These are phyloP conservation scores for Aphanocladium album DNA, from an alignment of 2,329 filamentous ascomycete genomes.

Conservation along the genomic window DNA sequence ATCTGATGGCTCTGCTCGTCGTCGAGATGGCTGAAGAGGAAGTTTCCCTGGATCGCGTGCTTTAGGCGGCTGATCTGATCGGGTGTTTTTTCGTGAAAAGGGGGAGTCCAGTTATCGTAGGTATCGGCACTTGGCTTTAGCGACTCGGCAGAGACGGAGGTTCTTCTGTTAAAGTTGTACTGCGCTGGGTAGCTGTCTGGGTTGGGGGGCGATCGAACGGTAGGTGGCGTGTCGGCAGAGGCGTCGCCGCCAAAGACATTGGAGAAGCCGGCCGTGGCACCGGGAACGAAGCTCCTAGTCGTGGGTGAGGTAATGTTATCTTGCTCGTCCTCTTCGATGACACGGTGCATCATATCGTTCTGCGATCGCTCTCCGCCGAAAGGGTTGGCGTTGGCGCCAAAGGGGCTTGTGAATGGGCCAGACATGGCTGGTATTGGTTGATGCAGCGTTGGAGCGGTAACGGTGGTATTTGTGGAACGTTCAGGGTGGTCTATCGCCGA, in stretches of 20 bases:
- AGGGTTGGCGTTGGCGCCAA: slow-evolving; percentile 64
- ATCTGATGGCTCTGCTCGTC: slow-evolving; percentile 88
- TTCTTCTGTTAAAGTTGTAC: slow-evolving; percentile 89
- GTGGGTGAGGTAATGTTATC: slow-evolving; percentile 73
- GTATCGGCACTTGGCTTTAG: slow-evolving; percentile 80
- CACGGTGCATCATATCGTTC: slow-evolving; percentile 39
- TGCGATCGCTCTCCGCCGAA: slow-evolving; percentile 54
- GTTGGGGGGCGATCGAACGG: slow-evolving; percentile 46
- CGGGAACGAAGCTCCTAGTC: slow-evolving; percentile 48
- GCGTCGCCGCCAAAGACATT: slow-evolving; percentile 51
- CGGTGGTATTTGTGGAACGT: background rate
- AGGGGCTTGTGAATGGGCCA: slow-evolving; percentile 71
- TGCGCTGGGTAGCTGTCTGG: slow-evolving; percentile 77
- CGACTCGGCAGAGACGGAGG: slow-evolving; percentile 94
- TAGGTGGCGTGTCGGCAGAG: slow-evolving; percentile 40
- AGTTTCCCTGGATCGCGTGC: slow-evolving; percentile 80
- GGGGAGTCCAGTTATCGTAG: slow-evolving; percentile 86
- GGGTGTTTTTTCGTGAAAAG: slow-evolving; percentile 72
- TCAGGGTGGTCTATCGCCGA: background rate
- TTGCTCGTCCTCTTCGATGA: slow-evolving; percentile 80
- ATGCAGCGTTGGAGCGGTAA: background rate
- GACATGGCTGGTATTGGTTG: slow-evolving; percentile 51
- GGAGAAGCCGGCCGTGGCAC: slow-evolving; percentile 41
- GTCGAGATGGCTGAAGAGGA: slow-evolving; percentile 89
- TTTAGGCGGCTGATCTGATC: slow-evolving; percentile 79